A percentile compares a stretch with the other conserved stretches of the same genome.
phyloP scores from a whole-genome alignment of 257 asterid species.

The Fraxinus pennsylvanica region DNA sequence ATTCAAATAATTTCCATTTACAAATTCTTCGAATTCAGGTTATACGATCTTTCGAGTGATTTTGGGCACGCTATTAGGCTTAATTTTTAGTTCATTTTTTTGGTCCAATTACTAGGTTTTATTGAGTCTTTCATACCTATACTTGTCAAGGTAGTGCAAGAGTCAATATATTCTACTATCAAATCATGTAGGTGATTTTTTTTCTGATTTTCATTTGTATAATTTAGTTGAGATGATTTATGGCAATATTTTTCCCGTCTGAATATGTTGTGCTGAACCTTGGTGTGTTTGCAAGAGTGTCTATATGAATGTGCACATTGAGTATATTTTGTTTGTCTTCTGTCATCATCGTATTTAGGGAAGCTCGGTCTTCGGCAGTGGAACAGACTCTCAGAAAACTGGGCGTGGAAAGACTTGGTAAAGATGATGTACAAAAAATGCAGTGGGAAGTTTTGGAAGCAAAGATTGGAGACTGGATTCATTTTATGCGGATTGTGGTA shows the following conservation, averaged over 20 bases:
- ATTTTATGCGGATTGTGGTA: conserved; percentile 80
- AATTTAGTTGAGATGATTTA: conserved; percentile 20
- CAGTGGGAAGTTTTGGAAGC: conserved; percentile 96
- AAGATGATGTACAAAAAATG: conserved; percentile 98
- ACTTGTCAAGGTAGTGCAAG: background rate
- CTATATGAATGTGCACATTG: background rate
- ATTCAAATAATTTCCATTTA: background rate
- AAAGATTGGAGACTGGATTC: conserved; percentile 89
- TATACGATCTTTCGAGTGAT: background rate
- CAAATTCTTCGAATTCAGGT: background rate
- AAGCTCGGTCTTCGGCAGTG: conserved; percentile 64
- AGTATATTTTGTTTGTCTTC: conserved; percentile 6
- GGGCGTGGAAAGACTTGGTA: conserved; percentile 84
- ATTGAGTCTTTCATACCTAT: background rate
- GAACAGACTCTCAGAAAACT: conserved; percentile 86
- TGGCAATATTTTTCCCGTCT: background rate
- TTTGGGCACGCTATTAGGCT: background rate
- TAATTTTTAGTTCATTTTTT: background rate
- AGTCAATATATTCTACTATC: background rate
- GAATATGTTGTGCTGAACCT: background rate
- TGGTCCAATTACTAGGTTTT: background rate
- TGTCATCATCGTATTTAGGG: conserved; percentile 47
- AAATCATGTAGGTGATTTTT: background rate
- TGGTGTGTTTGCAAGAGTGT: background rate
- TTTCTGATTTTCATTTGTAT: conserved; percentile 3